Evolutionary conservation across 1,284 basidiomycete genomes (phyloP).

Genomic region (Boletus hoseneyae): DNA sequence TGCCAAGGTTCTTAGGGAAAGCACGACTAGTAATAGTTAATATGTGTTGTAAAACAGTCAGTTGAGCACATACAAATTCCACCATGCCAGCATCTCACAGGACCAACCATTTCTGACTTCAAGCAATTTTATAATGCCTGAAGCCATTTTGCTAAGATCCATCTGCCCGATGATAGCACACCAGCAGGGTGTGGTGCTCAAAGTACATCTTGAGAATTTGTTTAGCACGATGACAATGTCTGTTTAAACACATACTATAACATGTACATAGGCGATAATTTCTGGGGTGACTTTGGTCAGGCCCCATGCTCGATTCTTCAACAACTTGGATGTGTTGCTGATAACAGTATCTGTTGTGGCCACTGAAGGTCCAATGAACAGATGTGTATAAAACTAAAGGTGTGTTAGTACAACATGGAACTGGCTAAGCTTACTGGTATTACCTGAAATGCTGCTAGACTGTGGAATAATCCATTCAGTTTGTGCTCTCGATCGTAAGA

Average conservation of each 20-base stretch:
- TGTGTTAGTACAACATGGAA: no score
- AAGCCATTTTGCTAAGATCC: not conserved
- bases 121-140: not conserved
- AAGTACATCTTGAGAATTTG: no score
- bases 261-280: conserved; percentile 7
- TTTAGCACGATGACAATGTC: no score
- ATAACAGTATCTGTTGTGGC: not conserved
- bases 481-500: no score
- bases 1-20: not conserved
- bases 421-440: no score
- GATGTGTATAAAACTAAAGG: conserved; percentile 2
- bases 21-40: not conserved
- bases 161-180: not conserved
- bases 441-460: not conserved
- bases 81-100: not conserved
- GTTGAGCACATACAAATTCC: not conserved
- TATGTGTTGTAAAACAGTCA: not conserved
- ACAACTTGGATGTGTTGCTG: not conserved
- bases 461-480: not conserved
- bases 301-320: conserved; percentile 7
- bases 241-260: not conserved
- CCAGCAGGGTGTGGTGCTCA: no score
- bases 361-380: not conserved
- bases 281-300: not conserved
- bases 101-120: not conserved